Evolutionary conservation across 306 rosid genomes (phyloP).

Genomic region (Cucumis melo): DNA sequence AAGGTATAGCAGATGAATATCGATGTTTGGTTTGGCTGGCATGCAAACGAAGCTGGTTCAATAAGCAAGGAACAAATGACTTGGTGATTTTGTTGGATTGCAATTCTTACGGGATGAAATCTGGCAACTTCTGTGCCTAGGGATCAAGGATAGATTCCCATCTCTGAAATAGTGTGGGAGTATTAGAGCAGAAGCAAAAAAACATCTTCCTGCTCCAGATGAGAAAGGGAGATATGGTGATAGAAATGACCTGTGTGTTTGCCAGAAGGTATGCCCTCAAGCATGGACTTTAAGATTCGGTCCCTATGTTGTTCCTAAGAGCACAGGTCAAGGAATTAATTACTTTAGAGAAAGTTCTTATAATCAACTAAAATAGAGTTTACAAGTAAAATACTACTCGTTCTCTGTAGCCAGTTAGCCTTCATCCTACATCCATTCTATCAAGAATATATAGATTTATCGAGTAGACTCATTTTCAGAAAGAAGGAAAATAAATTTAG

Average conservation of each 20-base stretch:
- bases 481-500: not conserved
- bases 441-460: not conserved
- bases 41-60: not conserved
- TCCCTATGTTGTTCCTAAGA: not conserved
- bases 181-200: not conserved
- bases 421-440: not conserved
- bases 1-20: not conserved
- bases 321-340: not conserved
- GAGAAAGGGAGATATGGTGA: not conserved
- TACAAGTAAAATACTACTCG: not conserved
- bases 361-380: not conserved
- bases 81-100: not conserved
- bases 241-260: not conserved
- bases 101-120: not conserved
- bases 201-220: not conserved
- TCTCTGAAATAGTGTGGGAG: not conserved
- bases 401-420: not conserved
- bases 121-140: not conserved
- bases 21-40: not conserved
- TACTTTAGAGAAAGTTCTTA: not conserved
- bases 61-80: not conserved
- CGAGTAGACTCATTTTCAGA: not conserved
- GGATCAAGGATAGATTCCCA: not conserved
- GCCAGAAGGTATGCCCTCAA: not conserved
- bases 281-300: not conserved